Evolutionary conservation across 352 stramenopile genomes (phyloP).

Genomic region (Globisporangium parvum): DNA sequence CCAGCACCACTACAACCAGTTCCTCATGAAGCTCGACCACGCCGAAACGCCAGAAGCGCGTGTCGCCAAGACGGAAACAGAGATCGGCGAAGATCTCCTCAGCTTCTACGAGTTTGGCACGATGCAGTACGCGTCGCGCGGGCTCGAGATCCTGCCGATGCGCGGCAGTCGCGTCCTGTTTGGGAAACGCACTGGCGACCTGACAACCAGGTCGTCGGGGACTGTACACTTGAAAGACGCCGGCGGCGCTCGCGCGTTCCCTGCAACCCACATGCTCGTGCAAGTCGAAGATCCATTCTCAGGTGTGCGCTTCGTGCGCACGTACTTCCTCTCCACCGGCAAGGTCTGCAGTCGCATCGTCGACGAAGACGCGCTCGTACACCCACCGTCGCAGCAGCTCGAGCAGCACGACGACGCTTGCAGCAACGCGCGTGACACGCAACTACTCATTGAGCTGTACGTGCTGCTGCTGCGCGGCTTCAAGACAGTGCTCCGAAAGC

Average conservation of each 20-base stretch:
- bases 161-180: constrained; percentile 60
- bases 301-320: constrained; percentile 50
- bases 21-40: constrained; percentile 65
- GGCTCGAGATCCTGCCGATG: constrained; percentile 17
- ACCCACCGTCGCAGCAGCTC: constrained; percentile 12
- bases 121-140: constrained; percentile 47
- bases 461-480: constrained; percentile 36
- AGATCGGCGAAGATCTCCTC: constrained; percentile 58
- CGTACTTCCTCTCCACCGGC: constrained; percentile 64
- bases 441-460: constrained; percentile 32
- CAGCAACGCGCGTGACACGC: constrained; percentile 17
- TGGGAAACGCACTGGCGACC: constrained; percentile 34
- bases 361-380: constrained; percentile 59
- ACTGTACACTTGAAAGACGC: constrained; percentile 28
- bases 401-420: constrained; percentile 13
- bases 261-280: constrained; percentile 60
- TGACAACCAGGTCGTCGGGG: constrained; percentile 27
- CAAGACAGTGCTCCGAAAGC: constrained; percentile 11
- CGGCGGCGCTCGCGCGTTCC: constrained; percentile 12
- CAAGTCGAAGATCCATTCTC: constrained; percentile 70
- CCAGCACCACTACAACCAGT: constrained; percentile 52
- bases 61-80: constrained; percentile 34
- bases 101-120: constrained; percentile 82
- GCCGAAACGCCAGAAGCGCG: constrained; percentile 39
- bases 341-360: constrained; percentile 41